phyloP scores from a whole-genome alignment of 495 filamentous ascomycete species.

The Aspergillus diversus region DNA sequence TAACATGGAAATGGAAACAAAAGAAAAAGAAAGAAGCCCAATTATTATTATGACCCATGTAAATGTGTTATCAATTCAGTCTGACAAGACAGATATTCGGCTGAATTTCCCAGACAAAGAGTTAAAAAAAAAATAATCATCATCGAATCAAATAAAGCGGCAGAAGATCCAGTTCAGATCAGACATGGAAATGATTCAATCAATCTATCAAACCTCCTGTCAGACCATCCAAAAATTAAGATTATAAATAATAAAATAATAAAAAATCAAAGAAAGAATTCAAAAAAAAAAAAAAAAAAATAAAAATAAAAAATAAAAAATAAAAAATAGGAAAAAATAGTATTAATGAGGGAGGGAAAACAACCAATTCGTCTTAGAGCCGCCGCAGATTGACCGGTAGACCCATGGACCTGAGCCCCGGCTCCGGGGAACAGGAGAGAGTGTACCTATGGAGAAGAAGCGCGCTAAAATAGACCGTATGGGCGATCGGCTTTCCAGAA shows the following conservation, averaged over 20 bases:
- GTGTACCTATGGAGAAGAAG: constrained; percentile 25
- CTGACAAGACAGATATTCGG: constrained; percentile 1
- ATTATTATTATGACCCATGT: constrained; percentile 1
- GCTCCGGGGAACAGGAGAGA: constrained; percentile 46
- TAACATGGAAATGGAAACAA: constrained; percentile 10
- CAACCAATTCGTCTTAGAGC: constrained; percentile 23
- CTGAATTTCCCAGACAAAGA: neutral
- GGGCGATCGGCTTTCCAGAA: constrained; percentile 46
- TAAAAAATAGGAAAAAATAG: constrained; percentile 3
- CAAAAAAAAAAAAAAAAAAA: constrained; percentile 19
- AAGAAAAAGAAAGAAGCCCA: neutral
- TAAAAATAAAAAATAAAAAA: constrained; percentile 7
- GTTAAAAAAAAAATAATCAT: constrained; percentile 7
- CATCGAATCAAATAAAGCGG: constrained; percentile 17
- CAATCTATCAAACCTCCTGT: constrained; percentile 17
- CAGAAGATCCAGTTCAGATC: constrained; percentile 25
- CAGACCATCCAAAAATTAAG: constrained; percentile 21
- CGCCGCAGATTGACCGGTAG: constrained; percentile 34
- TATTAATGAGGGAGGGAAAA: constrained; percentile 16
- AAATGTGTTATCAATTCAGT: constrained; percentile 4
- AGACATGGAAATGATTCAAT: constrained; percentile 18
- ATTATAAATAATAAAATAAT: neutral
- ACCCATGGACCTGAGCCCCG: constrained; percentile 41
- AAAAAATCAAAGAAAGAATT: constrained; percentile 10
- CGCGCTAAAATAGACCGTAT: constrained; percentile 44